Conservation (phyloP, 331 rosid genomes). For the Arachis monticola region DNA sequence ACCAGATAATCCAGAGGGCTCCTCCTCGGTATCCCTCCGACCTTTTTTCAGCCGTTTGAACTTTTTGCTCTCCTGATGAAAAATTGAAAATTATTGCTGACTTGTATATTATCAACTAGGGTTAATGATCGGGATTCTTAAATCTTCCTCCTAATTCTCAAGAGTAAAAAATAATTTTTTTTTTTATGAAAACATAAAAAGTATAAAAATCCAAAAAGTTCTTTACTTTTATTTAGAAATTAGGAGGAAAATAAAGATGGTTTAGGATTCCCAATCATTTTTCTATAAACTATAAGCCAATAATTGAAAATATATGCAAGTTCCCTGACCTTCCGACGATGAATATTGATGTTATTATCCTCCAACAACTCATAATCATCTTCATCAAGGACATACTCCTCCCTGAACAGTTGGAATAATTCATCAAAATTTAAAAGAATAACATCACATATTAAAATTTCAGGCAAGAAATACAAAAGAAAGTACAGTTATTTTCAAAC, state of each 20-base stretch:
- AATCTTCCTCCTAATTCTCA: too few species aligned
- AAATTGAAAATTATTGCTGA: constrained; percentile 4
- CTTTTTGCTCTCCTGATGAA: constrained; percentile 72
- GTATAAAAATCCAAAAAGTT: too few species aligned
- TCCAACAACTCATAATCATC: constrained; percentile 94
- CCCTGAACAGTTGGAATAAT: constrained; percentile 55
- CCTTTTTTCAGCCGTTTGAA: constrained; percentile 90
- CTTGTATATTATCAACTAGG: background rate
- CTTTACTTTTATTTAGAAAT: too few species aligned
- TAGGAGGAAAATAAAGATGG: too few species aligned
- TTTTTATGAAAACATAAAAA: too few species aligned
- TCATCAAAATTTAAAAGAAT: constrained; percentile 11
- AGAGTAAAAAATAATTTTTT: too few species aligned
- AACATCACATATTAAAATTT: background rate
- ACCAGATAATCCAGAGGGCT: constrained; percentile 73
- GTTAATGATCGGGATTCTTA: too few species aligned
- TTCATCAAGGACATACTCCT: constrained; percentile 91
- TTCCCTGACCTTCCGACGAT: constrained; percentile 79
- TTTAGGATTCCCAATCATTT: too few species aligned
- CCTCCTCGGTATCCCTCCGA: constrained; percentile 66
- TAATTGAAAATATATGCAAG: background rate
- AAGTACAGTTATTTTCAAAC: background rate
- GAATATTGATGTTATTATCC: constrained; percentile 87
- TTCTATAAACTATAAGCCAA: constrained; percentile 16
- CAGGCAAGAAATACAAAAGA: background rate